Percentiles rank a stretch among this genome's conserved stretches.
Evolutionary conservation across 2,329 filamentous ascomycete species (phyloP).

Genomic region (Phyllosticta citriasiana): DNA sequence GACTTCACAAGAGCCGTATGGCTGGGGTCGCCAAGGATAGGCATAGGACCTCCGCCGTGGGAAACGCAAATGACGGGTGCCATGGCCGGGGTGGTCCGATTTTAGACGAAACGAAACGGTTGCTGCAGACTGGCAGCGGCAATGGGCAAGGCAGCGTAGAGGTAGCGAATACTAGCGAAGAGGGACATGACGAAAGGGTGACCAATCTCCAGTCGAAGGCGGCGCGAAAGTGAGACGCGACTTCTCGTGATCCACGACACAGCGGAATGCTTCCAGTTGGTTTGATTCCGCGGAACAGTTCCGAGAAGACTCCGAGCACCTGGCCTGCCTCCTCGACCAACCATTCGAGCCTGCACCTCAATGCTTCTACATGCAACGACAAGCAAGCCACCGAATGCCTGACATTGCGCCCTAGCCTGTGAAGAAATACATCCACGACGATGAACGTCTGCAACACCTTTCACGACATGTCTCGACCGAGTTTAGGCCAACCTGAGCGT

Average conservation of each 20-base stretch:
- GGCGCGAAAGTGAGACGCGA: neutral
- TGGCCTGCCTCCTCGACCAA: too few relatives aligned
- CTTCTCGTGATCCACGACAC: neutral
- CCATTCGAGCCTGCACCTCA: too few relatives aligned
- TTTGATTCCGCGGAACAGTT: too few relatives aligned
- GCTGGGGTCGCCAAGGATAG: constrained; percentile 45
- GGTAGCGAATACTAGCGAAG: neutral
- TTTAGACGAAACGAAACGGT: constrained; percentile 6
- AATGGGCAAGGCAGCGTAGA: neutral
- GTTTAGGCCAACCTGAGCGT: neutral
- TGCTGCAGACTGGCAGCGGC: neutral
- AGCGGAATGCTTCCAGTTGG: neutral
- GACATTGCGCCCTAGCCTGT: too few relatives aligned
- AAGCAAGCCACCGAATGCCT: too few relatives aligned
- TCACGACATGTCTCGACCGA: neutral
- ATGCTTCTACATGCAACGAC: too few relatives aligned
- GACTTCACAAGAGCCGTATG: constrained; percentile 44
- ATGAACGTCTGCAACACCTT: neutral
- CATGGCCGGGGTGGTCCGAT: constrained; percentile 11
- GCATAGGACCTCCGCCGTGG: constrained; percentile 44
- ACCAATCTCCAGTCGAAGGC: neutral
- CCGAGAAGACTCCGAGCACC: too few relatives aligned
- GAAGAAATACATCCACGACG: too few relatives aligned
- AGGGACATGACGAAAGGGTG: constrained; percentile 1
- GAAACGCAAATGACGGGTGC: constrained; percentile 31